These are phyloP conservation scores for Sequoia sempervirens DNA, from an alignment of 75 land plant genomes.

Conservation along the genomic window DNA sequence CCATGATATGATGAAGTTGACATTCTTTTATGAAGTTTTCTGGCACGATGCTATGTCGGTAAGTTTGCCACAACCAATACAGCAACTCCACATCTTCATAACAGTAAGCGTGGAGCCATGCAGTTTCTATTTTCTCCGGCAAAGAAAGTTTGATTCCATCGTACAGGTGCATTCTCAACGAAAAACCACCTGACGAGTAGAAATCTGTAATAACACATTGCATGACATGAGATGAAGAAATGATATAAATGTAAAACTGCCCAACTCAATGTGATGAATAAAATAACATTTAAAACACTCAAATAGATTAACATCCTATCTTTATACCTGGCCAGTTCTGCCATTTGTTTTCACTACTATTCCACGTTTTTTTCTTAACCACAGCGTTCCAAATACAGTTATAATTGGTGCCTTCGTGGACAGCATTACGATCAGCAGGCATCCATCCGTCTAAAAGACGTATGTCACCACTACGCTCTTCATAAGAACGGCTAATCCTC, in stretches of 20 bases:
- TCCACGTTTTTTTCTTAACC: background rate
- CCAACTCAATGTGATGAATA: background rate
- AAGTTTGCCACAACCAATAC: background rate
- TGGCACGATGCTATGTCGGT: background rate
- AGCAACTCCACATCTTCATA: background rate
- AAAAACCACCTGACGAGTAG: background rate
- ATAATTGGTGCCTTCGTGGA: background rate
- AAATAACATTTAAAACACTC: no score
- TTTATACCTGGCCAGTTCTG: background rate
- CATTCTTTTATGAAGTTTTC: background rate
- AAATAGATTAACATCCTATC: background rate
- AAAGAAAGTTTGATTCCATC: background rate
- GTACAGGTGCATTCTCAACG: background rate
- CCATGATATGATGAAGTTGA: background rate
- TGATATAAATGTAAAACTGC: no score
- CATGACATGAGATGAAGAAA: background rate
- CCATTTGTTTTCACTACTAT: background rate
- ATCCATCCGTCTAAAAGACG: background rate
- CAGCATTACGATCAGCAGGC: background rate
- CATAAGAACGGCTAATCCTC: background rate
- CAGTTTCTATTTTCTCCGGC: background rate
- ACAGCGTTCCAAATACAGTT: background rate
- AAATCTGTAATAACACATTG: background rate
- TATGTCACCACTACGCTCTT: background rate
- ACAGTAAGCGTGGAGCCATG: background rate